Evolutionary conservation across 495 filamentous ascomycete species (phyloP), one percentile per base, ranked within the genome.

Genomic region (Penicillium coffeae): DNA sequence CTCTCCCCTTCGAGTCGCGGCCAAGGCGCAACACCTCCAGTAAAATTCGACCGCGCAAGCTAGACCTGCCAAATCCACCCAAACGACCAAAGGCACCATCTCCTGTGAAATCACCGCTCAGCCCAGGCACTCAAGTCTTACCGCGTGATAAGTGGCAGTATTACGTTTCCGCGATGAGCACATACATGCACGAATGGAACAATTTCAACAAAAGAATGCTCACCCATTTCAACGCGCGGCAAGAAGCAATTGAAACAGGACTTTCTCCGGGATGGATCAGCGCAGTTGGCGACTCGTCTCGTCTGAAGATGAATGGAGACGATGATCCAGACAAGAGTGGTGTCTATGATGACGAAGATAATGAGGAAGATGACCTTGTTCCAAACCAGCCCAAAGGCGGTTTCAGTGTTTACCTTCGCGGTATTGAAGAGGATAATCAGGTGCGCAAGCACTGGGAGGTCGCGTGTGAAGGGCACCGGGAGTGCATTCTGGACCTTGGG

Each of bases 1-100:
- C 72, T 1, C 78, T 95, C 1, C 89, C 89, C 0, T 93, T 92
- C 62, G 67, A 83, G 48, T 90, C 86, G 35, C 69, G 74, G 21
- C 60, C 89, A 16, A 68, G 65, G 42, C 42, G 53, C 22, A 60
- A 55, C 12, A 60, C 45, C 19, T 56, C 62, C 9, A 55, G 56
- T 4, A 54, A 54, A 25, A 58, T 60, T 14, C 69, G 53, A 0
- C 60, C 68, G 3, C 63, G 69, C 8, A 63, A 66, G 4, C 68
- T 88, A 3, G 52, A 68, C 1, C 75, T 88, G 7, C 89, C 89
- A 0, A 63, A 72, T 9, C 73, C 82, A 2, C 90, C 90, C 0
- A 75, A 74, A 47, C 77, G 70, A 19, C 78, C 73, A 9, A 72
- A 75, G 21, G 63, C 50, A 15, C 72, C 72, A 1, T 18, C 52